Evolutionary conservation across 75 land plant genomes (phyloP).

Genomic region (Cryptomeria japonica): DNA sequence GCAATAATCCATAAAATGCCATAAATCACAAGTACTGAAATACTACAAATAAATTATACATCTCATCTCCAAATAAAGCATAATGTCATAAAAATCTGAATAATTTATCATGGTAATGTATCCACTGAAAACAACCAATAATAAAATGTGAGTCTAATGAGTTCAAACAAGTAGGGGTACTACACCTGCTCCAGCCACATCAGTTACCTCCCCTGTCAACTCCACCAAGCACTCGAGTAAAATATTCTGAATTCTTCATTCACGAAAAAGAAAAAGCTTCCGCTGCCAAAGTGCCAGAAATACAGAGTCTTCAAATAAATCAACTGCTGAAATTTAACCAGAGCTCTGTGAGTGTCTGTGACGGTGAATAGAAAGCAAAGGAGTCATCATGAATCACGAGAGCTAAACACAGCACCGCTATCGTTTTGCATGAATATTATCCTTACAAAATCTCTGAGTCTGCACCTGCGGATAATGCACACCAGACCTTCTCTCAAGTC

Average conservation of each 20-base stretch:
- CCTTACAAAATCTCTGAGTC: background rate
- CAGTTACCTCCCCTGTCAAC: background rate
- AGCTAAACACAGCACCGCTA: background rate
- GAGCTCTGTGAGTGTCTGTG: background rate
- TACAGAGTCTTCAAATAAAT: background rate
- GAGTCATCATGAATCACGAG: background rate
- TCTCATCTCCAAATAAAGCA: too few relatives aligned
- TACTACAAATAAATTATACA: too few relatives aligned
- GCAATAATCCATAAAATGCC: too few relatives aligned
- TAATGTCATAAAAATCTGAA: too few relatives aligned
- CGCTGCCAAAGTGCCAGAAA: background rate
- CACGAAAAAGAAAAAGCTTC: background rate
- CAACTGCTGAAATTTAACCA: background rate
- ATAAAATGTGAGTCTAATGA: too few relatives aligned
- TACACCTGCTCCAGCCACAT: conserved; percentile 19
- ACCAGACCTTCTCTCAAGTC: background rate
- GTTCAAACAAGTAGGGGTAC: too few relatives aligned
- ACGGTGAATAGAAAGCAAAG: background rate
- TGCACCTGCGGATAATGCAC: background rate
- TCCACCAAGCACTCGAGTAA: background rate
- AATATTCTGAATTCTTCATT: background rate
- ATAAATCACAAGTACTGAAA: too few relatives aligned
- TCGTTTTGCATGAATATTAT: background rate
- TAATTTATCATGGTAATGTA: too few relatives aligned
- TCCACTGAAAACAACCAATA: too few relatives aligned